A percentile compares a stretch with the other conserved stretches of the same genome.
Evolutionary conservation across 2,329 filamentous ascomycete species (phyloP).

Genomic region (Lecanicillium sp.): DNA sequence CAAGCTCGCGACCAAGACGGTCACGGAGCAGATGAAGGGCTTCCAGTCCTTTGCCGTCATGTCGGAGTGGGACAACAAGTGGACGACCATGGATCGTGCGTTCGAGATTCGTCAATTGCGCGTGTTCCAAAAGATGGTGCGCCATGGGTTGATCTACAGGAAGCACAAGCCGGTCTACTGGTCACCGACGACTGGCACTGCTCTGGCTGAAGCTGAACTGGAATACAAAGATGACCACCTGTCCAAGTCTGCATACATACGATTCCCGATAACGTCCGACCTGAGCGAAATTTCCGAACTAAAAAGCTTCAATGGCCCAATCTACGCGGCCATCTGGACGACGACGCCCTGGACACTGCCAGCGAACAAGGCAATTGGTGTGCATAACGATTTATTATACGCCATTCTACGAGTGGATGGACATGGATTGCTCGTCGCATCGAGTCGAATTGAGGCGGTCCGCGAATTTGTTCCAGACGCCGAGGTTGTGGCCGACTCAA

Average conservation of each 20-base stretch:
- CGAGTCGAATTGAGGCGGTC: slow-evolving; percentile 59
- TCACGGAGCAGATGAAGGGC: slow-evolving; percentile 65
- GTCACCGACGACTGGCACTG: slow-evolving; percentile 73
- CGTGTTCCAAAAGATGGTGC: slow-evolving; percentile 70
- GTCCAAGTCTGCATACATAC: slow-evolving; percentile 71
- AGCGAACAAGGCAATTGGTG: slow-evolving; percentile 82
- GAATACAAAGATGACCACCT: slow-evolving; percentile 74
- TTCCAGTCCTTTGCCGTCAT: slow-evolving; percentile 73
- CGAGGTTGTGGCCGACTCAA: slow-evolving; percentile 45
- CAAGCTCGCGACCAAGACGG: slow-evolving; percentile 59
- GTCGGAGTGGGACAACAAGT: slow-evolving; percentile 71
- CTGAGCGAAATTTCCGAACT: slow-evolving; percentile 29
- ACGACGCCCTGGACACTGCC: slow-evolving; percentile 97
- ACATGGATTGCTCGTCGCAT: slow-evolving; percentile 64
- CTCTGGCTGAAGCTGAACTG: slow-evolving; percentile 76
- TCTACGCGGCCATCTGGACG: slow-evolving; percentile 93
- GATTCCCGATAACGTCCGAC: slow-evolving; percentile 59
- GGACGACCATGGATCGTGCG: slow-evolving; percentile 70
- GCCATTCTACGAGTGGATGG: slow-evolving; percentile 52
- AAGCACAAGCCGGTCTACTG: slow-evolving; percentile 81
- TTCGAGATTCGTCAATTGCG: slow-evolving; percentile 71
- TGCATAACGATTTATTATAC: slow-evolving; percentile 71
- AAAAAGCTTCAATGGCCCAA: slow-evolving; percentile 35
- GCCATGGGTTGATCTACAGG: slow-evolving; percentile 67
- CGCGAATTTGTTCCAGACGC: slow-evolving; percentile 45